Evolutionary conservation across 495 filamentous ascomycete genomes (phyloP).

Genomic region (Penicillium paradoxum): DNA sequence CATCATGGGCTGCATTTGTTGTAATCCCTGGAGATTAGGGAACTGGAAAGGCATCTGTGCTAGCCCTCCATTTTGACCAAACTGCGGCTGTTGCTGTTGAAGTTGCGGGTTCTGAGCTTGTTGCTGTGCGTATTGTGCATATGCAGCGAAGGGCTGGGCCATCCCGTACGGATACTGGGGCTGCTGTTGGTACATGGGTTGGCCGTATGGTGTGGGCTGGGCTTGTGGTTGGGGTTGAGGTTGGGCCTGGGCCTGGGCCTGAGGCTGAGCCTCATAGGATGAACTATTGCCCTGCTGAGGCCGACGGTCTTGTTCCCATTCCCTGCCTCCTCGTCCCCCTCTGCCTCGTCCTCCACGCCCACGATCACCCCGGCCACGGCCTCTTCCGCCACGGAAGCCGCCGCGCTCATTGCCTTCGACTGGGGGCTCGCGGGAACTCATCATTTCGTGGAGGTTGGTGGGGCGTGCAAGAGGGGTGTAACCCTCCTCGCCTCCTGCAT

Average conservation of each 20-base stretch:
- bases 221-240: conserved; percentile 13
- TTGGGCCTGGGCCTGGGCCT: conserved; percentile 21
- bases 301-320: conserved; percentile 39
- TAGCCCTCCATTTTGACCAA: background rate
- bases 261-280: conserved; percentile 16
- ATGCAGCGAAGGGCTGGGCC: conserved; percentile 30
- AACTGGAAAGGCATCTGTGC: conserved; percentile 39
- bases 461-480: conserved; percentile 69
- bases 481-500: conserved; percentile 45
- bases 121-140: conserved; percentile 30
- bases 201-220: conserved; percentile 19
- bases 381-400: conserved; percentile 37
- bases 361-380: conserved; percentile 43
- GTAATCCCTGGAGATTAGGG: conserved; percentile 31
- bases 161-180: conserved; percentile 25
- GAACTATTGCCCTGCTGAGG: conserved; percentile 19
- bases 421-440: conserved; percentile 41
- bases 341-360: conserved; percentile 44
- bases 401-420: conserved; percentile 40
- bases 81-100: conserved; percentile 13
- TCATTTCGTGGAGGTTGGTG: conserved; percentile 51
- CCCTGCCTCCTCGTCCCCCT: conserved; percentile 47
- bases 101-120: conserved; percentile 33
- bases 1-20: conserved; percentile 27
- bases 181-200: conserved; percentile 23